Percentiles rank a stretch among this genome's conserved stretches.
These are phyloP conservation scores for Schizosaccharomyces lindneri DNA, from an alignment of 805 yeast genomes.

Conservation along the genomic window DNA sequence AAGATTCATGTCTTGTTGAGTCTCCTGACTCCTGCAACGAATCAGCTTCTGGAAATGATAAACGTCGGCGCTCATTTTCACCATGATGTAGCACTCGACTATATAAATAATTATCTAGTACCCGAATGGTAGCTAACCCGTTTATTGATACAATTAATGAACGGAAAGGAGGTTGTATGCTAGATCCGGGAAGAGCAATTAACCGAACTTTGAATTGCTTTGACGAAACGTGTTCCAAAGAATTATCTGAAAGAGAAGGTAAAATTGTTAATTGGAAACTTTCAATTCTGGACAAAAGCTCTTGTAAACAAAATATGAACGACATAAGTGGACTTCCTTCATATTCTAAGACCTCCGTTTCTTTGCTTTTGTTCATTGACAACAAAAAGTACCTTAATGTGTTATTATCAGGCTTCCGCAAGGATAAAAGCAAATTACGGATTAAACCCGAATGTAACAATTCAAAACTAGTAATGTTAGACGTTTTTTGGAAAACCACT, in stretches of 20 bases:
- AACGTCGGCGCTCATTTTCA: not conserved
- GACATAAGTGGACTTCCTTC: conserved; percentile 16
- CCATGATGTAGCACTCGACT: conserved; percentile 10
- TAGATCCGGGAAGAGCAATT: conserved; percentile 3
- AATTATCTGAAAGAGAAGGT: conserved; percentile 20
- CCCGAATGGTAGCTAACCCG: conserved; percentile 26
- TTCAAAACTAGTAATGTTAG: conserved; percentile 43
- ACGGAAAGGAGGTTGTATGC: conserved; percentile 10
- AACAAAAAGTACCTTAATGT: conserved; percentile 19
- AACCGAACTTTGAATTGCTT: conserved; percentile 3
- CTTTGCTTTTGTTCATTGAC: conserved; percentile 11
- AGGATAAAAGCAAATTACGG: conserved; percentile 16
- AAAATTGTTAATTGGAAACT: conserved; percentile 23
- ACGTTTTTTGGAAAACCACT: not conserved
- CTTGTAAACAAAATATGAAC: conserved; percentile 39
- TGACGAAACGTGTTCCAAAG: conserved; percentile 12
- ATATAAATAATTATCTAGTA: conserved; percentile 21
- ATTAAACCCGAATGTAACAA: conserved; percentile 44
- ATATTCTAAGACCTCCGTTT: conserved; percentile 11
- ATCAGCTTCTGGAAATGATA: not conserved
- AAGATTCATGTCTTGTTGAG: not conserved
- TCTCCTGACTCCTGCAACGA: not conserved
- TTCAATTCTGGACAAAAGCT: conserved; percentile 48
- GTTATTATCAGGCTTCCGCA: conserved; percentile 3
- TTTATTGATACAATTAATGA: conserved; percentile 21